Evolutionary conservation across 2,329 filamentous ascomycete genomes (phyloP).

Genomic region (Fusarium oligoseptatum): DNA sequence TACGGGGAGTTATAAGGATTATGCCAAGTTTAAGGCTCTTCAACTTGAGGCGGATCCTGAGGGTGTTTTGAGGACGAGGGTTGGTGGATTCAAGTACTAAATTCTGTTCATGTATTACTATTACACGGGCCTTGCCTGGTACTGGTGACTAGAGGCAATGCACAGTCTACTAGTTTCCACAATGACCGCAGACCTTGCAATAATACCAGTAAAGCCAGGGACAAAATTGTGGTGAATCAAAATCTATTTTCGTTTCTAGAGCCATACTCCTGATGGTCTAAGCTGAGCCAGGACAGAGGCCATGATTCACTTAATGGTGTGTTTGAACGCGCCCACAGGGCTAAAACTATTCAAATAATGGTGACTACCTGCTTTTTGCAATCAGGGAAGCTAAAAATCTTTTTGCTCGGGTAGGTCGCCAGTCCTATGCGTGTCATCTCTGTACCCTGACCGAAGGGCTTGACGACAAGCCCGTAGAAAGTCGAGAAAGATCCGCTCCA

Average conservation of each 20-base stretch:
- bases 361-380: background rate
- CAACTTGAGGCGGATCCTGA: constrained; percentile 1
- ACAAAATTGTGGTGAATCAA: background rate
- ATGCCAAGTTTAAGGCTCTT: constrained; percentile 2
- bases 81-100: constrained; percentile 7
- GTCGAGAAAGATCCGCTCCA: background rate
- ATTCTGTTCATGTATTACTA: background rate
- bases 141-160: background rate
- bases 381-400: background rate
- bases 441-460: background rate
- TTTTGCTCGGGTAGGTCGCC: background rate
- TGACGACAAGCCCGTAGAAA: background rate
- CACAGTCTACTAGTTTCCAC: background rate
- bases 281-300: too few species aligned
- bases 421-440: background rate
- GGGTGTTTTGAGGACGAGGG: background rate
- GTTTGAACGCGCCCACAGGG: background rate
- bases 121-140: background rate
- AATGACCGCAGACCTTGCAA: background rate
- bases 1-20: background rate
- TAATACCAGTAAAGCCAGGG: background rate
- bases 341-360: background rate
- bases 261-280: too few species aligned
- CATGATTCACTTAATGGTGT: background rate
- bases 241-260: background rate